These are phyloP conservation scores for Phaseolus lunatus DNA, from an alignment of 306 rosid genomes.

Conservation along the genomic window DNA sequence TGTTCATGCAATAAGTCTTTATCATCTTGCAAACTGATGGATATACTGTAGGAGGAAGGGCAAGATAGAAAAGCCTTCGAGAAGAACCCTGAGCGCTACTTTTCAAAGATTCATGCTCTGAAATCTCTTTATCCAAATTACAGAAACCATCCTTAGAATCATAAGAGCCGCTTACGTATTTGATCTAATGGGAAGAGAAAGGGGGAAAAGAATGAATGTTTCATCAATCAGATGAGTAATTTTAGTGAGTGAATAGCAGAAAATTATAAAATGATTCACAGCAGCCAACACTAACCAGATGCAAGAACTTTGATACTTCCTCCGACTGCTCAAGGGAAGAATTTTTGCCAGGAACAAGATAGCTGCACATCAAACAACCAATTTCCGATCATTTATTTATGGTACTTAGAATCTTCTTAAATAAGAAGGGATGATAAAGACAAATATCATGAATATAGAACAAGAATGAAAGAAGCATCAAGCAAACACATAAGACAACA, in stretches of 20 bases:
- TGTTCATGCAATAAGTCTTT: conserved; percentile 78
- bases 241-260: conserved; percentile 5
- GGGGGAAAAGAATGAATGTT: conserved; percentile 25
- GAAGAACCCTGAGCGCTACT: conserved; percentile 69
- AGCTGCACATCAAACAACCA: conserved; percentile 65
- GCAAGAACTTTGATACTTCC: conserved; percentile 69
- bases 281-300: conserved; percentile 71
- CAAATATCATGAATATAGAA: conserved; percentile 21
- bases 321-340: conserved; percentile 60
- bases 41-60: conserved; percentile 98
- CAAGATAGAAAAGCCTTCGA: conserved; percentile 94
- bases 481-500: conserved; percentile 21
- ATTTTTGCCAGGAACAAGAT: conserved; percentile 66
- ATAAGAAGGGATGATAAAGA: conserved; percentile 13
- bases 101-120: conserved; percentile 65
- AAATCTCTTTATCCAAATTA: conserved; percentile 82
- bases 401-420: conserved; percentile 27
- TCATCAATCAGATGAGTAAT: conserved; percentile 15
- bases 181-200: conserved; percentile 61
- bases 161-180: conserved; percentile 88
- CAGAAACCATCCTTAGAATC: conserved; percentile 80
- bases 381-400: conserved; percentile 31
- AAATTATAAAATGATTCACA: conserved; percentile 31
- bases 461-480: conserved; percentile 9
- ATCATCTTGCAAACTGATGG: conserved; percentile 97